phyloP scores from a whole-genome alignment of 78 protist species.

The Dictyostelium capitatum region DNA sequence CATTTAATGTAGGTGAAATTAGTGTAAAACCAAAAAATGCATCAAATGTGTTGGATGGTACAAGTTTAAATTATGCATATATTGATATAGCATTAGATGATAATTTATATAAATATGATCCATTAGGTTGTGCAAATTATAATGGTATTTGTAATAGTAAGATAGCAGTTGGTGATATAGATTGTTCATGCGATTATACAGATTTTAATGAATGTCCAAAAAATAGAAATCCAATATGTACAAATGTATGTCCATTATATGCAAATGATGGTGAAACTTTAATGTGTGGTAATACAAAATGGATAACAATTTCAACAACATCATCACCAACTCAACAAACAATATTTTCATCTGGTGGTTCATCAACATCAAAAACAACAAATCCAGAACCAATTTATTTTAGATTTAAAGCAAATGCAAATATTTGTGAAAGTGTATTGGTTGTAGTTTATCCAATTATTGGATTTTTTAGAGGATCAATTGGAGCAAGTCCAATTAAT shows the following conservation, averaged over 20 bases:
- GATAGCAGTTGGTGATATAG: not conserved
- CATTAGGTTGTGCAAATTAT: conserved; percentile 42
- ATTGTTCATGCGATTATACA: conserved; percentile 70
- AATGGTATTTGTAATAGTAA: not conserved
- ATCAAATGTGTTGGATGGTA: conserved; percentile 26
- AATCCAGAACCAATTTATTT: not conserved
- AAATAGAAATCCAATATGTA: not conserved
- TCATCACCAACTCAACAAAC: not conserved
- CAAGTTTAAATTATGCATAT: conserved; percentile 38
- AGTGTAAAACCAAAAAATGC: not conserved
- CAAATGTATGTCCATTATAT: not conserved
- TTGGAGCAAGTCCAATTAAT: not conserved
- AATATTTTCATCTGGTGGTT: not conserved
- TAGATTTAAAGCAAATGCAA: conserved; percentile 46
- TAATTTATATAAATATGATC: not conserved
- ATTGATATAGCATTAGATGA: conserved; percentile 41
- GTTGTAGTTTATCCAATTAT: not conserved
- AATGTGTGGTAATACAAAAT: not conserved
- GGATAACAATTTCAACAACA: conserved; percentile 6
- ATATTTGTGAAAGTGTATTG: conserved; percentile 25
- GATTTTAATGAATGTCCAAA: conserved; percentile 21
- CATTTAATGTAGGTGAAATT: not conserved
- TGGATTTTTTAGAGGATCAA: not conserved
- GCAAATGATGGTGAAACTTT: not conserved
- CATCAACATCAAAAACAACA: not conserved